phyloP scores from a whole-genome alignment of 352 stramenopile genomes.

The Pseudoperonospora humuli region DNA sequence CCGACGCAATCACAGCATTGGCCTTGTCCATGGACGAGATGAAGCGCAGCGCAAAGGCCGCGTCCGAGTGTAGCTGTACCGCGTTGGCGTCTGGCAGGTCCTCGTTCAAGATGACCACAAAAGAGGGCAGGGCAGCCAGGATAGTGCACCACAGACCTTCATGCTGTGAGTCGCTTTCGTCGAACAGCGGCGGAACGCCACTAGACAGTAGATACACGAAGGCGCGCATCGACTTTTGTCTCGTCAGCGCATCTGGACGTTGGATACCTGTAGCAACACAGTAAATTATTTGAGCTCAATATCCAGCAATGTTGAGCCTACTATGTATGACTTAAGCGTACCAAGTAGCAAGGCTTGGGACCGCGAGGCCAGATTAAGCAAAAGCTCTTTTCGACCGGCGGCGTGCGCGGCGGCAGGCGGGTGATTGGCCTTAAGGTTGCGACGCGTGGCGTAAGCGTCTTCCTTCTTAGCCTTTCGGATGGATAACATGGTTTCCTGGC shows the following conservation, averaged over 20 bases:
- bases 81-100: conserved; percentile 48
- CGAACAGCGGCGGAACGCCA: conserved; percentile 76
- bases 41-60: conserved; percentile 79
- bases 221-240: conserved; percentile 78
- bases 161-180: conserved; percentile 79
- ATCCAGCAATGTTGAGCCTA: not conserved
- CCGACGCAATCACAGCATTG: conserved; percentile 54
- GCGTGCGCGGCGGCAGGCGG: conserved; percentile 30
- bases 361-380: conserved; percentile 73
- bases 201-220: conserved; percentile 85
- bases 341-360: conserved; percentile 72
- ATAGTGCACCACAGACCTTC: conserved; percentile 75
- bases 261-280: conserved; percentile 49
- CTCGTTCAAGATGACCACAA: conserved; percentile 72
- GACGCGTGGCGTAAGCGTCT: conserved; percentile 78
- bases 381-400: conserved; percentile 53
- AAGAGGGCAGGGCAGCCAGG: conserved; percentile 67
- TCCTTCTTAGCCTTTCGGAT: conserved; percentile 88
- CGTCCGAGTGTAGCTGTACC: conserved; percentile 78
- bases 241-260: conserved; percentile 58
- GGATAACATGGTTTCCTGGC: conserved; percentile 78
- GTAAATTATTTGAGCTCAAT: no score
- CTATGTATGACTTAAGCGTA: conserved; percentile 1
- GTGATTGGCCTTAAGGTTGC: conserved; percentile 80
- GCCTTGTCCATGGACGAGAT: conserved; percentile 87